Percentiles rank a stretch among this genome's conserved stretches.
Conservation (phyloP, 208 protist species). For the Crithidia brevicula region DNA sequence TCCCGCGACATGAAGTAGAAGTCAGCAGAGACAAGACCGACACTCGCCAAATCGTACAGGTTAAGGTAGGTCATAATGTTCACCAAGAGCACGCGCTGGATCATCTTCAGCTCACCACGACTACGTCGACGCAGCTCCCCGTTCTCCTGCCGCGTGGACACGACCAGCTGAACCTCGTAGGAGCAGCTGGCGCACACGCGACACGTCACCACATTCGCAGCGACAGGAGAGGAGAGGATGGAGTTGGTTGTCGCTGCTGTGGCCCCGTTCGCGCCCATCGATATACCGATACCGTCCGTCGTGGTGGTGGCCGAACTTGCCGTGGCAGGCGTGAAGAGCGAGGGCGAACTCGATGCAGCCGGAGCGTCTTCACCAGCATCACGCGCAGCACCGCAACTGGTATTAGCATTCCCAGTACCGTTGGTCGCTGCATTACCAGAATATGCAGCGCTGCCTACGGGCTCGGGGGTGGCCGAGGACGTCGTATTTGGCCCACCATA, state of each 20-base stretch:
- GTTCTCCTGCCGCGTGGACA: constrained; percentile 65
- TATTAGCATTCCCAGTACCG: not conserved
- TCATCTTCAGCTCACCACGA: constrained; percentile 85
- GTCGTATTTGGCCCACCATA: not conserved
- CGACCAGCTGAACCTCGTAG: constrained; percentile 87
- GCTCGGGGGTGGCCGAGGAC: constrained; percentile 6
- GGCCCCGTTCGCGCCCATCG: no score
- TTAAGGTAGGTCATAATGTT: constrained; percentile 75
- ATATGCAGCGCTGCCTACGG: not conserved
- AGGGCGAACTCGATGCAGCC: not conserved
- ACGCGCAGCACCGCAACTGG: not conserved
- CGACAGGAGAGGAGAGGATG: not conserved
- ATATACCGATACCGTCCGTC: no score
- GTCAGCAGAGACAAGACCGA: constrained; percentile 73
- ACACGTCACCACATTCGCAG: constrained; percentile 15
- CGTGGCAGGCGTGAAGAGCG: not conserved
- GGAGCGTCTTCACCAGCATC: not conserved
- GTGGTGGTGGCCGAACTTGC: not conserved
- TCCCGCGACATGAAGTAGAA: constrained; percentile 89
- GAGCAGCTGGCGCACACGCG: constrained; percentile 69
- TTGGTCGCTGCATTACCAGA: not conserved
- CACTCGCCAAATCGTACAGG: constrained; percentile 55
- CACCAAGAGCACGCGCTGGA: constrained; percentile 76
- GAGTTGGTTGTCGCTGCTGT: no score
- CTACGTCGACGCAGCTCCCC: constrained; percentile 72